Base-by-base conservation (phyloP, 805 yeast species). In the Yamadazyma kitorensis region DNA sequence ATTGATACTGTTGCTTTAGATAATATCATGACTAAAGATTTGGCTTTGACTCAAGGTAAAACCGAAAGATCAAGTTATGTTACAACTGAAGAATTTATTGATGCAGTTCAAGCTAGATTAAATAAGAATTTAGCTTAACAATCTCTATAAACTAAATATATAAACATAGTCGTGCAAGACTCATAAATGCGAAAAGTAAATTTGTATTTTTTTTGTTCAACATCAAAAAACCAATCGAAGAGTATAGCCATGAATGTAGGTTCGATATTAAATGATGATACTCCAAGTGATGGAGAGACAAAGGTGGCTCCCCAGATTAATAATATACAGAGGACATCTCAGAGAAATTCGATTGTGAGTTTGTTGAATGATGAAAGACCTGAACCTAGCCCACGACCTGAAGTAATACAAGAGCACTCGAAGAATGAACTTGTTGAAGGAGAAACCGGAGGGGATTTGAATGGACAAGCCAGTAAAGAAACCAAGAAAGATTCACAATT, bases 11-110 rank as follows among this genome's bases (percentile, higher is more conserved):
- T 91, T 23, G 78, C 76, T 42, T 64, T 69, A 21, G 96, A 86
- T 55, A 84, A 84, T 37, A 81, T 82, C 54, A 91, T 91, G 97
- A 91, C 98, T 54, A 91, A 91, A 70, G 98, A 91, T 64, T 75
- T 91, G 58, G 96, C 97, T 8, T 74, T 89, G 45, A 86, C 95
- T 33, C 74, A 79, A 49, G 96, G 96, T 42, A 83, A 80, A 67
- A 85, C 94, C 36, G 84, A 80, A 49, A 81, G 96, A 61, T 66
- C 78, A 13, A 54, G 82, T 23, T 89, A 86, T 49, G 97, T 88
- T 25, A 82, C 94, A 33, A 91, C 97, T 34, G 93, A 84, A 59
- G 96, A 87, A 63, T 89, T 87, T 63, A 78, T 89, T 49, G 85
- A 80, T 44, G 83, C 82, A 24, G 97, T 89, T 43, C 82, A 84